Evolutionary conservation across 306 rosid species (phyloP).

Genomic region (Lagenaria siceraria): DNA sequence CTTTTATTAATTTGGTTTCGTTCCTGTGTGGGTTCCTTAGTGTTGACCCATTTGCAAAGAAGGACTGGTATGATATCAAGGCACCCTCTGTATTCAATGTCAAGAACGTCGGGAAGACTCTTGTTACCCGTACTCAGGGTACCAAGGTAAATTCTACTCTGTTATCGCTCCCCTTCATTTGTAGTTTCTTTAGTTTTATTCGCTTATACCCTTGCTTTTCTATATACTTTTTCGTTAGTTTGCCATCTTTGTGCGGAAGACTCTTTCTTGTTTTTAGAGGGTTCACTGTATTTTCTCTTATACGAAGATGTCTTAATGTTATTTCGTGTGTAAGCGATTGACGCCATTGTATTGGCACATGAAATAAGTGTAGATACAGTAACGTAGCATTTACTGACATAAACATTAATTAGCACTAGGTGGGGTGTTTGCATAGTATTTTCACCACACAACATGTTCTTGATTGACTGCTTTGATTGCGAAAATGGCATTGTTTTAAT

Average conservation of each 20-base stretch:
- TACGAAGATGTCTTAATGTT: not conserved
- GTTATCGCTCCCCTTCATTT: not conserved
- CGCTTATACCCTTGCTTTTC: not conserved
- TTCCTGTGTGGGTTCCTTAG: conserved; percentile 15
- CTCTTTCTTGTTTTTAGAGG: not conserved
- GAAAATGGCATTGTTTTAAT: not conserved
- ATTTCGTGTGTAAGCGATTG: not conserved
- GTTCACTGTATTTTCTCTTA: not conserved
- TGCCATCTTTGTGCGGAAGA: not conserved
- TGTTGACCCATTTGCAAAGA: conserved; percentile 87
- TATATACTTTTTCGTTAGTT: not conserved
- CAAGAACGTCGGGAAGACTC: conserved; percentile 78
- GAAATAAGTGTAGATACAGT: not conserved
- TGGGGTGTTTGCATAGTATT: not conserved
- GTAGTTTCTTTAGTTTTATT: not conserved
- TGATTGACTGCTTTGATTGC: not conserved
- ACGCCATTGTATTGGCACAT: not conserved
- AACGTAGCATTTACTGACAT: not conserved
- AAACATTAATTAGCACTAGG: not conserved
- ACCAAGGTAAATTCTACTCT: conserved; percentile 43
- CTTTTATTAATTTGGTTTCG: not conserved
- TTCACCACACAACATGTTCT: not conserved
- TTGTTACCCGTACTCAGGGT: conserved; percentile 89
- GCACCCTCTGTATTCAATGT: conserved; percentile 68
- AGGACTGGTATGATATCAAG: conserved; percentile 94